Evolutionary conservation across 2,329 filamentous ascomycete species (phyloP).

Genomic region (Stachybotrys chlorohalonatus): DNA sequence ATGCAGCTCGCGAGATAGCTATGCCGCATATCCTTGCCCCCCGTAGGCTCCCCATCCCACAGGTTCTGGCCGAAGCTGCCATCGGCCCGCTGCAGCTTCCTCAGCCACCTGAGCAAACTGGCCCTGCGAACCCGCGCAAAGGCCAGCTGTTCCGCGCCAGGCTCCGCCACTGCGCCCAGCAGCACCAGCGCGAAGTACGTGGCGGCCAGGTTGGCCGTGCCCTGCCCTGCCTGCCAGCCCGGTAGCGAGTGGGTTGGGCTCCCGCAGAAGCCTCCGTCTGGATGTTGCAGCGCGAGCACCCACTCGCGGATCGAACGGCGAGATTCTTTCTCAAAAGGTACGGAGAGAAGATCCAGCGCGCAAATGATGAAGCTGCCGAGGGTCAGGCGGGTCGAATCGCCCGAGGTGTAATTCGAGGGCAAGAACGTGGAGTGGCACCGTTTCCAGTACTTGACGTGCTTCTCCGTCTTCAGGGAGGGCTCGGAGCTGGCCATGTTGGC

Average conservation of each 20-base stretch:
- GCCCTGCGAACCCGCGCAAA: slow-evolving; percentile 57
- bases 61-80: slow-evolving; percentile 88
- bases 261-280: slow-evolving; percentile 79
- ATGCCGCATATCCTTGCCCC: slow-evolving; percentile 77
- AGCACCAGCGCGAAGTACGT: slow-evolving; percentile 82
- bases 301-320: slow-evolving; percentile 51
- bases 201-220: slow-evolving; percentile 65
- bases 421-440: slow-evolving; percentile 76
- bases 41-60: slow-evolving; percentile 51
- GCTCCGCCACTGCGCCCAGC: slow-evolving; percentile 44
- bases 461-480: slow-evolving; percentile 44
- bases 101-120: slow-evolving; percentile 66
- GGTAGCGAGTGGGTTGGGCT: slow-evolving; percentile 55
- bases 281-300: slow-evolving; percentile 81
- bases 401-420: slow-evolving; percentile 74
- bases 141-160: slow-evolving; percentile 28
- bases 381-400: slow-evolving; percentile 84
- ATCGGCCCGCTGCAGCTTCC: slow-evolving; percentile 65
- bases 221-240: slow-evolving; percentile 33
- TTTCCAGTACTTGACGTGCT: slow-evolving; percentile 86
- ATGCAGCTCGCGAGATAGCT: slow-evolving; percentile 78
- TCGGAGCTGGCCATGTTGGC: neutral
- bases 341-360: slow-evolving; percentile 71
- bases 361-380: slow-evolving; percentile 85
- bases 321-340: slow-evolving; percentile 39